Evolutionary conservation across 257 asterid genomes (phyloP), one percentile per base, ranked within the genome.

Genomic region (Ballota nigra): DNA sequence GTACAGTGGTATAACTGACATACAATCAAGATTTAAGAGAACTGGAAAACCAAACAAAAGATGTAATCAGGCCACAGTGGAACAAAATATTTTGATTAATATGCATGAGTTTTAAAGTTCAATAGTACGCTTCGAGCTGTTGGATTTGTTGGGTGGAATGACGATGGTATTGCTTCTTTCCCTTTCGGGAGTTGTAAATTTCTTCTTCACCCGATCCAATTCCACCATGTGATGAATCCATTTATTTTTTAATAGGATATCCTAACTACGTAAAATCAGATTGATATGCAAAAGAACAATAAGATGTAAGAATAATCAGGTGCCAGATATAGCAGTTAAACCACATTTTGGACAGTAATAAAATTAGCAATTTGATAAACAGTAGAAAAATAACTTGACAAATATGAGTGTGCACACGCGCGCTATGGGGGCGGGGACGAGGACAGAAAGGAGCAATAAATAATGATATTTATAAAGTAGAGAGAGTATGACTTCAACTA

Each of bases 81-180:
- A 63, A 51, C 11, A 22, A 19, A 55, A 71, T 26, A 19, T 28
- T 45, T 16, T 26, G 1, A 49, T 0, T 38, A 8, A 72, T 26
- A 62, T 33, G 28, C 13, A 49, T 49, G 61, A 71, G 65, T 40
- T 52, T n/a, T n/a, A n/a, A n/a, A n/a, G n/a, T n/a, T n/a, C n/a
- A n/a, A n/a, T n/a, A n/a, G n/a, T 90, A 90, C 96, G 77, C 85
- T 85, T 90, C 92, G 8, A 90, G 95, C 19, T 73, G 82, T 38
- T 80, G 87, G 70, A 90, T 88, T 66, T 90, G 95, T 62, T 86
- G 83, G 4, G 82, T 19, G 9, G 91, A 75, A 72, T 86, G 95
- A 38, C 95, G 88, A 61, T 86, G 91, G 16, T 66, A 83, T 5
- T 69, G 84, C 78, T 78, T 86, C 80, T 81, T 82, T 13, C 83